Base-by-base conservation (phyloP, 129 eudicot species). In the Lactuca sativa region DNA sequence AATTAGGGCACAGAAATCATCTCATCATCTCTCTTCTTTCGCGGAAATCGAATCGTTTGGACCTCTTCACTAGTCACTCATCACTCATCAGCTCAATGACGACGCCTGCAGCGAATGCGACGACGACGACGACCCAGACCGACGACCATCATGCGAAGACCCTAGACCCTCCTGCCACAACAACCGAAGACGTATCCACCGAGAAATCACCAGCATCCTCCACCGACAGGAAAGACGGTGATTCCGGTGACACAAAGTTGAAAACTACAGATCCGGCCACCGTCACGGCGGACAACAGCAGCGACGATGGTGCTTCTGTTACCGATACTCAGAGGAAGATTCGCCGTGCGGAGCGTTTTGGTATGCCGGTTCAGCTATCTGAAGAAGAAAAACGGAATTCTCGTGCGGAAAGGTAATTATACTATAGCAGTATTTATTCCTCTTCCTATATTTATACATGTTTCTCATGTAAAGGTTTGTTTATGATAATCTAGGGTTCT, bases 311-410 rank as follows among this genome's bases (percentile, higher is more conserved):
- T 59, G 86, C 16, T 17, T 65, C 82, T 9, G 82, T 36, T 49
- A 79, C 75, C 47, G 86, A 74, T 67, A 74, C 80, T 25, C 81
- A 81, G 90, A 89, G 86, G 86, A 92, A 92, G 85, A 80, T 85
- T 58, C 85, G 83, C 53, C 81, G 98, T 17, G 98, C 98, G 1
- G 98, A 92, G 81, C 85, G 98, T 15, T 92, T 92, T 21, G 98
- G 98, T 21, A 74, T 86, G 85, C 88, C 96, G 13, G 91, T 92
- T 15, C 79, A 92, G 67, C 79, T 89, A 2, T 86, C 98, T 9
- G 98, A 92, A 72, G 77, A 82, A 48, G 98, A 92, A 55, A 92
- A 92, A 75, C 86, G 96, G 6, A 85, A 86, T 80, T 89, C 96
- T 58, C 85, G 98, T 59, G 98, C 98, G 4, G 96, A 92, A 82